Evolutionary conservation across 2,329 filamentous ascomycete species (phyloP).

Genomic region (Talaromyces albobiverticillius): DNA sequence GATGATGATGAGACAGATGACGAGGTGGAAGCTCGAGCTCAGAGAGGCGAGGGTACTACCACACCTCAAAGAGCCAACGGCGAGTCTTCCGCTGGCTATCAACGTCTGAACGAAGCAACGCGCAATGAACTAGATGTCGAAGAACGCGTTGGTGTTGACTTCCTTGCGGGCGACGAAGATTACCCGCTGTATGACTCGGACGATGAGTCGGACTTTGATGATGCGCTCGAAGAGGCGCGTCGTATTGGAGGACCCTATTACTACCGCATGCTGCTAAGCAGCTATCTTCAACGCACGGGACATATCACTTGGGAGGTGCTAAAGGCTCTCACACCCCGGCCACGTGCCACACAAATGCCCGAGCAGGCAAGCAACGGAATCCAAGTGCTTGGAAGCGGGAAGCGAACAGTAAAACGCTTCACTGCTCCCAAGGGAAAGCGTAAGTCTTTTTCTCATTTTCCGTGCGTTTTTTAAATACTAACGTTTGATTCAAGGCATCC

Average conservation of each 20-base stretch:
- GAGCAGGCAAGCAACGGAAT: conserved; percentile 34
- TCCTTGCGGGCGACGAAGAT: conserved; percentile 61
- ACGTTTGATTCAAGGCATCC: conserved; percentile 67
- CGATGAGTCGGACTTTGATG: conserved; percentile 72
- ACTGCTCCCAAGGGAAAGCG: conserved; percentile 57
- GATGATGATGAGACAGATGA: conserved; percentile 69
- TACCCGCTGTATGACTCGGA: conserved; percentile 90
- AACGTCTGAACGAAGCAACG: conserved; percentile 39
- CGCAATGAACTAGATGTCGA: conserved; percentile 67
- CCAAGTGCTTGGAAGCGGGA: conserved; percentile 37
- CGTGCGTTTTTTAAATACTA: conserved; percentile 24
- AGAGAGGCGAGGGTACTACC: conserved; percentile 13
- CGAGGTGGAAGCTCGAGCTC: conserved; percentile 50
- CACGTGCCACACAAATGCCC: conserved; percentile 42
- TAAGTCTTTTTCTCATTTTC: conserved; percentile 26
- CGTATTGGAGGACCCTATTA: conserved; percentile 75
- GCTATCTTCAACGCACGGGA: conserved; percentile 50
- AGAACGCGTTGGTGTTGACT: conserved; percentile 69
- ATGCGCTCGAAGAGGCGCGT: conserved; percentile 73
- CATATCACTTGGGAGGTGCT: conserved; percentile 46
- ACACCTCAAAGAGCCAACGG: no score
- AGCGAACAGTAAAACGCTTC: conserved; percentile 53
- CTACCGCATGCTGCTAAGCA: conserved; percentile 58
- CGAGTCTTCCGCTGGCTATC: no score
- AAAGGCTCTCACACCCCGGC: conserved; percentile 54